Base-by-base conservation (phyloP, 306 rosid genomes). In the Prunus mira region DNA sequence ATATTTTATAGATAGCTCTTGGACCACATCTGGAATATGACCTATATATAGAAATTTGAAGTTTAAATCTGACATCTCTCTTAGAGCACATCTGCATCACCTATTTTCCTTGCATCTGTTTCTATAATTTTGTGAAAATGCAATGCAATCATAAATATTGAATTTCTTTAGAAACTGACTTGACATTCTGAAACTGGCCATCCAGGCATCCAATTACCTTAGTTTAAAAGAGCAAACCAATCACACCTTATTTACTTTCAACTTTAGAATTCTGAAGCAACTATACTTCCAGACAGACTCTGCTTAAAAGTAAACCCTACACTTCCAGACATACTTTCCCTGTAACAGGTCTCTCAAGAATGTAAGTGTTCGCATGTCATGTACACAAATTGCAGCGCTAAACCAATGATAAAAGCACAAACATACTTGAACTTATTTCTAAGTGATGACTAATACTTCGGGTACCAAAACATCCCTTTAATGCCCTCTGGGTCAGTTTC, bases 391-490 rank as follows among this genome's bases (percentile, higher is more conserved):
- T 70, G 46, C 63, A 28, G 73, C 0, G 13, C 27, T 38, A 56
- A 56, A 45, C 22, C 52, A 20, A 19, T 75, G 22, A 61, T 60
- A 6, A 19, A 27, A 46, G 64, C 52, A 30, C 17, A 80, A 60
- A 56, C 68, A 79, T 70, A 32, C 58, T 71, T 79, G 78, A 72
- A 75, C 76, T 28, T 55, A 27, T 3, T 67, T 67, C 25, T 54
- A 27, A 45, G 76, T 49, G 63, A 64, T 28, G 22, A 50, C 76
- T 76, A 91, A 60, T 80, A 82, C 73, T 82, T 90, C 17, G 98
- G 97, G 81, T 95, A 86, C 97, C 99, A 92, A 76, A 95, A 91
- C 99, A 95, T 92, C 78, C 97, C 99, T 86, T 95, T 88, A 64
- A 95, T 92, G 73, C 99, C 99, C 88, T 90, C 99, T 0, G 97